These are phyloP conservation scores for Fusarium euwallaceae DNA, from an alignment of 2,329 filamentous ascomycete species.

Conservation along the genomic window DNA sequence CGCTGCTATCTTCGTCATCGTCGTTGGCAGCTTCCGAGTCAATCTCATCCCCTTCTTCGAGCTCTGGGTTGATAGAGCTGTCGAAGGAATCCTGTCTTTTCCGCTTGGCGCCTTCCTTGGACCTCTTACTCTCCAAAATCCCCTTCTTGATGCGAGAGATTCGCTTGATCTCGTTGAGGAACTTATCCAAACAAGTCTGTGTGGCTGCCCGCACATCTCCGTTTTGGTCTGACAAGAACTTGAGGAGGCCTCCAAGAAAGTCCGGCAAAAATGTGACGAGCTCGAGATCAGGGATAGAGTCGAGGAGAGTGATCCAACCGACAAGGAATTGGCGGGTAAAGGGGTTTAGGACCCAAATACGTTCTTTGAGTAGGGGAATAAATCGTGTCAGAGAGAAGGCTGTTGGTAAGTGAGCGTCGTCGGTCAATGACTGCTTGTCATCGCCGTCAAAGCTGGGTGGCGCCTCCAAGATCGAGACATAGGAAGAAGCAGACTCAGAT, in stretches of 20 bases:
- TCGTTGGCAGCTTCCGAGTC: slow-evolving; percentile 70
- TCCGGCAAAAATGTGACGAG: slow-evolving; percentile 92
- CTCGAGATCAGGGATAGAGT: slow-evolving; percentile 97
- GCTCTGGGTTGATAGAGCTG: slow-evolving; percentile 69
- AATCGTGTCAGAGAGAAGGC: slow-evolving; percentile 94
- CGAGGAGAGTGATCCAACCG: slow-evolving; percentile 93
- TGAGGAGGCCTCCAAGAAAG: slow-evolving; percentile 89
- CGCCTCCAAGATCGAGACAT: slow-evolving; percentile 87
- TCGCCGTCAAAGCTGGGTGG: slow-evolving; percentile 60
- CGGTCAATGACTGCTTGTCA: slow-evolving; percentile 61
- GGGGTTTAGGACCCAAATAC: slow-evolving; percentile 93
- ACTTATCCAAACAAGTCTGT: slow-evolving; percentile 88
- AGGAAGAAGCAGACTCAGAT: slow-evolving; percentile 92
- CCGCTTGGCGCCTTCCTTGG: slow-evolving; percentile 74
- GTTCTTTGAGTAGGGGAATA: slow-evolving; percentile 92
- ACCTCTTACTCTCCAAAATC: slow-evolving; percentile 86
- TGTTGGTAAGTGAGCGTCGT: slow-evolving; percentile 73
- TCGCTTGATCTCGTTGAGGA: slow-evolving; percentile 92
- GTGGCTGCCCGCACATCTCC: slow-evolving; percentile 95
- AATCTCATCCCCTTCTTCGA: slow-evolving; percentile 72
- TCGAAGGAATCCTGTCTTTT: slow-evolving; percentile 80
- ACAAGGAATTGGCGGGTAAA: slow-evolving; percentile 96
- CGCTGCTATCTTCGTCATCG: slow-evolving; percentile 72
- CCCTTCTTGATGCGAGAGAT: slow-evolving; percentile 94
- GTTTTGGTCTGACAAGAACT: slow-evolving; percentile 92